phyloP scores from a whole-genome alignment of 192 early-diverging fungal species.

The Lunasporangiospora selenospora region DNA sequence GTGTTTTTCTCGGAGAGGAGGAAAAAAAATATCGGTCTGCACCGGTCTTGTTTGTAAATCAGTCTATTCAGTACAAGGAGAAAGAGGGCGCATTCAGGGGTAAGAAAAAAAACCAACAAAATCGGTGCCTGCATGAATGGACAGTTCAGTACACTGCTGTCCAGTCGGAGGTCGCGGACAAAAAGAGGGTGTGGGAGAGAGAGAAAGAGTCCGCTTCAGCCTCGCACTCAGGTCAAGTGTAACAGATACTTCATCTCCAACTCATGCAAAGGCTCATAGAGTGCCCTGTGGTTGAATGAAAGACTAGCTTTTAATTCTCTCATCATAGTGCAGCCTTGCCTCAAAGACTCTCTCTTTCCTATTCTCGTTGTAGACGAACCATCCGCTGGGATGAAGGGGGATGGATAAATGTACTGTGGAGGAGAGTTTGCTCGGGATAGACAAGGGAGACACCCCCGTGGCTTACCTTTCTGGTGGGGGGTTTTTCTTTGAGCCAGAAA shows the following conservation, averaged over 20 bases:
- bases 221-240: constrained; percentile 48
- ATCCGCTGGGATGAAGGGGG: too few species aligned
- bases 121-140: constrained; percentile 1
- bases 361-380: background rate
- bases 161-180: background rate
- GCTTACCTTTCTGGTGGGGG: background rate
- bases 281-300: constrained; percentile 11
- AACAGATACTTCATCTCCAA: constrained; percentile 33
- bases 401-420: too few species aligned
- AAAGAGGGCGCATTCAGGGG: background rate
- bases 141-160: background rate
- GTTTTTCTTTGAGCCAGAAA: background rate
- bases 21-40: background rate
- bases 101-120: background rate
- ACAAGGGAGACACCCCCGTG: background rate
- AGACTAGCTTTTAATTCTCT: constrained; percentile 43
- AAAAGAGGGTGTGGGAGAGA: background rate
- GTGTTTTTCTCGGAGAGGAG: too few species aligned
- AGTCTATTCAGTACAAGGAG: too few species aligned
- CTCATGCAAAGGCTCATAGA: background rate
- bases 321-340: background rate
- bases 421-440: too few species aligned
- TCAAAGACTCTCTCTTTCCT: background rate
- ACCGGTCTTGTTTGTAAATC: too few species aligned
- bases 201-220: too few species aligned